Evolutionary conservation across 805 yeast genomes (phyloP).

Genomic region (Clavispora vitiphila): DNA sequence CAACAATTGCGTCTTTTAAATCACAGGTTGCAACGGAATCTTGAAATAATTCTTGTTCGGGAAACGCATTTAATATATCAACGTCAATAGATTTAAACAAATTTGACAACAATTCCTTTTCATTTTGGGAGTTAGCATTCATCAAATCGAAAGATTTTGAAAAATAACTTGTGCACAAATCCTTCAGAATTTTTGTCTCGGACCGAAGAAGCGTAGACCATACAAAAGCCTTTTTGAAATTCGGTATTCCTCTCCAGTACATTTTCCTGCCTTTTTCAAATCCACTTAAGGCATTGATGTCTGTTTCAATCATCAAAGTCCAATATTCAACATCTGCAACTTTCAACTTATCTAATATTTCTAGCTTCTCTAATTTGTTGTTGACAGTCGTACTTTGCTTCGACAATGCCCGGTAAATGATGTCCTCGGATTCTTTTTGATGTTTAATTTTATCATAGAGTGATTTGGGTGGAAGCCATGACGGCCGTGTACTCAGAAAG

Average conservation of each 20-base stretch:
- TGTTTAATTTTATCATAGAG: conserved; percentile 50
- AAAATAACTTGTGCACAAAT: not conserved
- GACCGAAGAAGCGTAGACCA: not conserved
- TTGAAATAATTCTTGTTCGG: conserved; percentile 19
- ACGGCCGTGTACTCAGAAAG: conserved; percentile 53
- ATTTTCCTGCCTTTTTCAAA: conserved; percentile 5
- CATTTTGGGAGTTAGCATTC: not conserved
- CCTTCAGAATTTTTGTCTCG: not conserved
- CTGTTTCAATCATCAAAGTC: conserved; percentile 12
- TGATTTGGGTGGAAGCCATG: conserved; percentile 63
- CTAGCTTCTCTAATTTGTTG: conserved; percentile 24
- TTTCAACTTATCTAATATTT: conserved; percentile 18
- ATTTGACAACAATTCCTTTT: not conserved
- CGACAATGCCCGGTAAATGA: conserved; percentile 38
- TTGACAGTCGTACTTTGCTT: conserved; percentile 32
- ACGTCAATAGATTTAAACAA: not conserved
- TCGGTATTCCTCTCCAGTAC: conserved; percentile 23
- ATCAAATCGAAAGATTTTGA: not conserved
- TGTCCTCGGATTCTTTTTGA: conserved; percentile 44
- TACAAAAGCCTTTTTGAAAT: not conserved
- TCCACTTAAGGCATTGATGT: conserved; percentile 21
- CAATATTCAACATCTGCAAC: not conserved
- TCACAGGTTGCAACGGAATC: conserved; percentile 9
- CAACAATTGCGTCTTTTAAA: conserved; percentile 24
- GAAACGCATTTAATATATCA: conserved; percentile 8